Conservation (phyloP, 2,329 filamentous ascomycete species). For the Fusarium sp. region DNA sequence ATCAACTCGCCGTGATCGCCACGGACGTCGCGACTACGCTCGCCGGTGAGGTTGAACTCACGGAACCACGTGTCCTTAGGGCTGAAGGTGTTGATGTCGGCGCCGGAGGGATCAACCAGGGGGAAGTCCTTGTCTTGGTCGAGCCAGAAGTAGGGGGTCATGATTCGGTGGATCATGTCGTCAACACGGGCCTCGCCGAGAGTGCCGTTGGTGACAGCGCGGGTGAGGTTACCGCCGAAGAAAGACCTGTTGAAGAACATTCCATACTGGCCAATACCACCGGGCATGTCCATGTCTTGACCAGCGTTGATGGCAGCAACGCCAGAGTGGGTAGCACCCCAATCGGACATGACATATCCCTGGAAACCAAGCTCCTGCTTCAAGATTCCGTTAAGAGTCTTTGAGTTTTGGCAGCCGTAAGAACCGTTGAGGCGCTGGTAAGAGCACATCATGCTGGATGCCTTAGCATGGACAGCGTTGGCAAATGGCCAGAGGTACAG, state of each 20-base stretch:
- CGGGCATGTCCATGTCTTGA: slow-evolving; percentile 72
- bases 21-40: slow-evolving; percentile 64
- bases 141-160: slow-evolving; percentile 65
- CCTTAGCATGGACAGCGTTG: slow-evolving; percentile 51
- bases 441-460: slow-evolving; percentile 70
- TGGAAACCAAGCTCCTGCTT: slow-evolving; percentile 86
- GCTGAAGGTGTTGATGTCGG: slow-evolving; percentile 63
- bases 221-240: slow-evolving; percentile 62
- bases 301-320: slow-evolving; percentile 76
- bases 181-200: slow-evolving; percentile 58
- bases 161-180: slow-evolving; percentile 66
- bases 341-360: slow-evolving; percentile 84
- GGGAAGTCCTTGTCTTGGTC: slow-evolving; percentile 64
- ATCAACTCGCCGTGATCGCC: slow-evolving; percentile 68
- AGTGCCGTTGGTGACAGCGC: slow-evolving; percentile 63
- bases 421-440: slow-evolving; percentile 87
- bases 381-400: slow-evolving; percentile 79
- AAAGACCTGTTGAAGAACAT: slow-evolving; percentile 52
- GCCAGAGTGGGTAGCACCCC: slow-evolving; percentile 80
- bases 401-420: slow-evolving; percentile 85
- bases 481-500: slow-evolving; percentile 55
- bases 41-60: slow-evolving; percentile 61
- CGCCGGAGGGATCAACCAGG: slow-evolving; percentile 59
- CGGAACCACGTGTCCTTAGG: slow-evolving; percentile 61
- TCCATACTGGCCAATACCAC: slow-evolving; percentile 54